Evolutionary conservation across 768 basidiomycete species (phyloP).

Genomic region (Sistotremastrum niveocremeum): DNA sequence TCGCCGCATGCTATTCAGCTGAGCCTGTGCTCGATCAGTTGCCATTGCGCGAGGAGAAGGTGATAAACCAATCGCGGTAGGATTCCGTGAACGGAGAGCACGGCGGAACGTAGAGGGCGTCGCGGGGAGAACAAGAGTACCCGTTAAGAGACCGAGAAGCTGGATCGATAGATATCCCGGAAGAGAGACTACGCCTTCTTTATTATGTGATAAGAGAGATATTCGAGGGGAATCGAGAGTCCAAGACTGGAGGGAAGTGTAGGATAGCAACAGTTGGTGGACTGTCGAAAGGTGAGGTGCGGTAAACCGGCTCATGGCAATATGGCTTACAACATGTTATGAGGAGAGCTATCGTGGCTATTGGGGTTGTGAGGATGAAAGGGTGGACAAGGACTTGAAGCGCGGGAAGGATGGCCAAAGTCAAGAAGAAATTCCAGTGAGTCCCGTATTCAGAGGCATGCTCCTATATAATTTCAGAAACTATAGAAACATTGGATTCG

Average conservation of each 20-base stretch:
- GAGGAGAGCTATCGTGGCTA: conserved; percentile 47
- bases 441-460: conserved; percentile 92
- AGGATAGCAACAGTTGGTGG: conserved; percentile 56
- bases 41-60: too few relatives aligned
- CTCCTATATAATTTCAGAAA: conserved; percentile 37
- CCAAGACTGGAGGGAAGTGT: conserved; percentile 42
- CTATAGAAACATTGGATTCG: background rate
- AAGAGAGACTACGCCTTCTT: conserved; percentile 81
- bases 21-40: background rate
- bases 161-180: conserved; percentile 84
- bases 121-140: conserved; percentile 69
- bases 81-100: too few relatives aligned
- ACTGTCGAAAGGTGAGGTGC: conserved; percentile 24
- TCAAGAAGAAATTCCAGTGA: conserved; percentile 99
- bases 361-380: conserved; percentile 38
- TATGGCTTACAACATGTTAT: conserved; percentile 40
- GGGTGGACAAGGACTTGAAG: conserved; percentile 60
- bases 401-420: conserved; percentile 68
- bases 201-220: conserved; percentile 64
- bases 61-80: too few relatives aligned
- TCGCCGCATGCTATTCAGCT: background rate
- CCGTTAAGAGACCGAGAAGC: conserved; percentile 69
- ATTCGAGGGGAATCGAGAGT: conserved; percentile 52
- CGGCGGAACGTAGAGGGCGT: conserved; percentile 60
- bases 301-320: background rate